Evolutionary conservation across 306 rosid genomes (phyloP).

Genomic region (Astragalus membranaceus): DNA sequence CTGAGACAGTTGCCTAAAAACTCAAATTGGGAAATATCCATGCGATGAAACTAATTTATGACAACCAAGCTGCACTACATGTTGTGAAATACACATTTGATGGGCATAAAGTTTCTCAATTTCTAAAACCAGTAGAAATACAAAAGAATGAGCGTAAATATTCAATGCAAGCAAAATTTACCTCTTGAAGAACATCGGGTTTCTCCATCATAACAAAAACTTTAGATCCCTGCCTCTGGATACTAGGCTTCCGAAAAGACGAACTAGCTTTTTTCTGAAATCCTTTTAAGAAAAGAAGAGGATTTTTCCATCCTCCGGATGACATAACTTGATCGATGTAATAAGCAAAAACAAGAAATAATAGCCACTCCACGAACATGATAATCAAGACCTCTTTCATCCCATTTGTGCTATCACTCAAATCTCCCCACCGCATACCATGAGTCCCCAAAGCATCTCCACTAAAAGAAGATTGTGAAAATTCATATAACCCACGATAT

Average conservation of each 20-base stretch:
- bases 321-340: constrained; percentile 56
- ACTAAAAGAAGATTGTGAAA: constrained; percentile 45
- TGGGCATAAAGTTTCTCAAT: background rate
- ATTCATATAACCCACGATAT: constrained; percentile 75
- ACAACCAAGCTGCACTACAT: too few relatives aligned
- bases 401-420: constrained; percentile 55
- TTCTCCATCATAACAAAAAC: constrained; percentile 69
- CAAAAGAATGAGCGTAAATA: background rate
- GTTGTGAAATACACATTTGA: background rate
- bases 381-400: constrained; percentile 61
- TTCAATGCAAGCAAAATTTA: constrained; percentile 23
- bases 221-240: constrained; percentile 52
- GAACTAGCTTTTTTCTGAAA: constrained; percentile 44
- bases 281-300: constrained; percentile 44
- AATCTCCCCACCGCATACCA: constrained; percentile 78
- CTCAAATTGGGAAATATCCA: too few relatives aligned
- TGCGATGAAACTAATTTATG: too few relatives aligned
- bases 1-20: too few relatives aligned
- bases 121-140: background rate
- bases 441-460: constrained; percentile 46
- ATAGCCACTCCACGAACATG: constrained; percentile 66
- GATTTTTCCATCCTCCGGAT: constrained; percentile 59
- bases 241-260: constrained; percentile 49
- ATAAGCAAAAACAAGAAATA: constrained; percentile 53
- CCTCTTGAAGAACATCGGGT: constrained; percentile 81